phyloP scores from a whole-genome alignment of 2,329 filamentous ascomycete genomes.

The Kalaharituber pfeilii region DNA sequence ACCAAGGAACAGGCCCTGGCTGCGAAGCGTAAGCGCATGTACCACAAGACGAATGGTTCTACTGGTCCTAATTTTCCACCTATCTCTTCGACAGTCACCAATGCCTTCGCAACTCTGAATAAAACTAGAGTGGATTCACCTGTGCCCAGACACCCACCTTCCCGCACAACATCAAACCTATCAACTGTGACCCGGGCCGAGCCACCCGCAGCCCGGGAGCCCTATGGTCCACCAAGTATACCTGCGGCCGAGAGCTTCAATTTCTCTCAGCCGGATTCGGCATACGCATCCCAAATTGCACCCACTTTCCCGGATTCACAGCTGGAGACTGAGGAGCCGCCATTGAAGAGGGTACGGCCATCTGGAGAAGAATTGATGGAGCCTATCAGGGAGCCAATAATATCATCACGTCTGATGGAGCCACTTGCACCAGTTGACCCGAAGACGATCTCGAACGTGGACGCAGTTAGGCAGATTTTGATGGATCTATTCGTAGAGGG shows the following conservation, averaged over 20 bases:
- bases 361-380: conserved; percentile 27
- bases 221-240: conserved; percentile 33
- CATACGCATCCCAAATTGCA: conserved; percentile 43
- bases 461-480: conserved; percentile 63
- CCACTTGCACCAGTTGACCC: conserved; percentile 47
- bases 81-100: conserved; percentile 82
- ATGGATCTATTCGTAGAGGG: conserved; percentile 65
- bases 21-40: conserved; percentile 78
- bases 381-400: conserved; percentile 25
- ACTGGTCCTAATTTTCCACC: conserved; percentile 93
- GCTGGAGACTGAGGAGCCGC: conserved; percentile 51
- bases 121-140: conserved; percentile 73
- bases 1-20: conserved; percentile 99
- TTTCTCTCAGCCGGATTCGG: conserved; percentile 42
- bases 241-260: conserved; percentile 58
- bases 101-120: conserved; percentile 87
- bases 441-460: conserved; percentile 45
- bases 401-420: conserved; percentile 23
- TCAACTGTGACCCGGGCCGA: background rate
- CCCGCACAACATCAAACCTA: background rate
- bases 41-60: conserved; percentile 51
- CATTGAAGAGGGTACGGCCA: conserved; percentile 55
- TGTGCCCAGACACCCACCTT: conserved; percentile 29
- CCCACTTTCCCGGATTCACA: conserved; percentile 24
- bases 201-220: background rate